Percentiles rank a stretch among this genome's conserved stretches.
Evolutionary conservation across 331 rosid species (phyloP).

Genomic region (Pyracantha coccinea): DNA sequence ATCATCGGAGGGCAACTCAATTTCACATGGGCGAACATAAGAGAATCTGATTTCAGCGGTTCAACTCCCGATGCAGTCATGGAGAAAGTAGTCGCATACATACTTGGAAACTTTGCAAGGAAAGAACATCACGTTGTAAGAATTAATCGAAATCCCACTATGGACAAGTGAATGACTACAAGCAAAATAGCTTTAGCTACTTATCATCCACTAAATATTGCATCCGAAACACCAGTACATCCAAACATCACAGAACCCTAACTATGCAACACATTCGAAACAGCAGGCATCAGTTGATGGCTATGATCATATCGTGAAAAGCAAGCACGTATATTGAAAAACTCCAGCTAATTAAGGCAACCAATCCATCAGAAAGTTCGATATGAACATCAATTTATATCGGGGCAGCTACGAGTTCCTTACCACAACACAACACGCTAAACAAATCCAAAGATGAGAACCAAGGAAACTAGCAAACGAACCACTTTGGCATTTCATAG

Average conservation of each 20-base stretch:
- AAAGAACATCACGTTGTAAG: constrained; percentile 3
- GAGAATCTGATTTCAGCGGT: constrained; percentile 93
- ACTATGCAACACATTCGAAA: not conserved
- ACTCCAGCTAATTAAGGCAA: no score
- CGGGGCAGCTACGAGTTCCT: not conserved
- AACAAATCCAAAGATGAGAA: not conserved
- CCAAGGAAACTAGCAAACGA: not conserved
- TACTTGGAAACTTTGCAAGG: constrained; percentile 59
- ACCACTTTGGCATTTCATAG: not conserved
- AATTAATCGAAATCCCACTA: no score
- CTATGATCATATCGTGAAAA: not conserved
- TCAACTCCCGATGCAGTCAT: constrained; percentile 86
- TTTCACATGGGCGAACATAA: constrained; percentile 95
- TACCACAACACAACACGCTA: not conserved
- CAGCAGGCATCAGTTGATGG: not conserved
- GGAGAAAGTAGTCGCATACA: constrained; percentile 95
- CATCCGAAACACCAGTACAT: not conserved
- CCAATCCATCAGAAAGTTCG: no score
- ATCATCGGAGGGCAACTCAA: constrained; percentile 16
- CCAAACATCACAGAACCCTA: not conserved
- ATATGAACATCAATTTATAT: not conserved
- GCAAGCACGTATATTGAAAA: no score
- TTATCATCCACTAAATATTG: no score
- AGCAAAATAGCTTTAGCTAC: not conserved
- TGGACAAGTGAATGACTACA: not conserved